Conservation (phyloP, 2,329 filamentous ascomycete species). For the Pseudogymnoascus sp. region DNA sequence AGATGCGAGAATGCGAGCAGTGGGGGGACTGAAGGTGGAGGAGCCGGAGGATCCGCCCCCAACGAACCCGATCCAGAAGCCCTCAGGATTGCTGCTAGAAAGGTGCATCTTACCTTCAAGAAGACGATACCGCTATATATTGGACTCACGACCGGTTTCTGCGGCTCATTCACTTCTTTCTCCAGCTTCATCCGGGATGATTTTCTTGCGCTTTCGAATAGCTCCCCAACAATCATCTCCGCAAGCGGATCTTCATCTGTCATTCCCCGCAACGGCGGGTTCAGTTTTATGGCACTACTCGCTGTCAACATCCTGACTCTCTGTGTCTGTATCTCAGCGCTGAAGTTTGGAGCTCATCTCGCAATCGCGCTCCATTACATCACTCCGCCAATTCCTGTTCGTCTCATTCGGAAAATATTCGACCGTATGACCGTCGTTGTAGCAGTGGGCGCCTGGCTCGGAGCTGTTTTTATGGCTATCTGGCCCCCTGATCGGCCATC, state of each 20-base stretch:
- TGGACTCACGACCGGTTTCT: constrained; percentile 78
- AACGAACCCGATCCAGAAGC: constrained; percentile 13
- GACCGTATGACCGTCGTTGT: constrained; percentile 59
- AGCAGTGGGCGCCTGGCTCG: constrained; percentile 70
- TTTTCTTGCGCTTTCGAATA: constrained; percentile 73
- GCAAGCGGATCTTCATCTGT: constrained; percentile 23
- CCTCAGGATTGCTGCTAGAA: constrained; percentile 37
- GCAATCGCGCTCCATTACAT: constrained; percentile 53
- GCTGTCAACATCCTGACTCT: constrained; percentile 69
- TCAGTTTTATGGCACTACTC: constrained; percentile 74
- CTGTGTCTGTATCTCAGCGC: constrained; percentile 59
- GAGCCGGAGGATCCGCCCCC: constrained; percentile 11
- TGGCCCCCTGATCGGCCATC: constrained; percentile 56
- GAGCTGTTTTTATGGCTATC: constrained; percentile 62
- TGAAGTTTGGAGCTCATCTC: constrained; percentile 68
- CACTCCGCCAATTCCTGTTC: constrained; percentile 54
- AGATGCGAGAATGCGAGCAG: constrained; percentile 19
- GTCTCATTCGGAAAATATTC: constrained; percentile 49
- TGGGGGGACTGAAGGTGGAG: constrained; percentile 10
- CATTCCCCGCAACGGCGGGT: constrained; percentile 57
- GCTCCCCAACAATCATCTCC: constrained; percentile 42
- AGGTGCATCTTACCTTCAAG: constrained; percentile 58
- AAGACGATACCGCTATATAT: constrained; percentile 86
- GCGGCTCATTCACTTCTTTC: constrained; percentile 84
- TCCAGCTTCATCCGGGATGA: constrained; percentile 75